Evolutionary conservation across 768 basidiomycete species (phyloP), one percentile per base, ranked within the genome.

Genomic region (Phaffia tasmanica): DNA sequence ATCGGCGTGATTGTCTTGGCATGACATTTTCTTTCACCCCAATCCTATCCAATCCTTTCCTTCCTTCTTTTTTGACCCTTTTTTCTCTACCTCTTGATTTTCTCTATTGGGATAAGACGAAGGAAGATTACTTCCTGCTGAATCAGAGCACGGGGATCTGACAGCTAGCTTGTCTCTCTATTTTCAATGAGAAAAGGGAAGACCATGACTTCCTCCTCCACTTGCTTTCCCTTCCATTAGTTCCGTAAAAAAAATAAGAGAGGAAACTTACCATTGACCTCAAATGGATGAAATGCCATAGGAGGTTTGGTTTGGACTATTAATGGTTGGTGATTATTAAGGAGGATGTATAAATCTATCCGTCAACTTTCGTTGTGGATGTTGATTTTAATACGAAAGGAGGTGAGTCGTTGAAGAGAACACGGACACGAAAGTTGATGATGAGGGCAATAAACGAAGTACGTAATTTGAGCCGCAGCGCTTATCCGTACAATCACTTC

Each of bases 281-380:
- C 66, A 23, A 67, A 67, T 7, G 66, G 66, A 50, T 67, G 66
- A 32, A 67, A 67, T 27, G 48, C 48, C 21, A 61, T 61, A 3
- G 8, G 32, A 29, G 25, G 7, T 3, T 7, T 8, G 7, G 18
- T 7, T 27, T 19, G 56, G 18, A 57, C 6, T 4, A 42, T 42
- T 42, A 42, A 42, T 5, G 35, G 11, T 42, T 42, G 35, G 35
- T 11, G 11, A 11, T 42, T 42, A 42, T 11, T 42, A 11, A 42
- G 35, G 35, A 42, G 35, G 35, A 42, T 42, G 35, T 42, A 42
- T 42, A 42, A 42, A 42, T 42, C 6, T 42, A 42, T 42, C 35
- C 35, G 6, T 42, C 35, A 42, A 42, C 35, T 42, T 42, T 42
- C 35, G 35, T 42, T 42, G 35, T 42, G 35, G 35, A 42, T 42